Evolutionary conservation across 2,329 filamentous ascomycete genomes (phyloP), one percentile per base, ranked within the genome.

Genomic region (Dactylellina leptospora): DNA sequence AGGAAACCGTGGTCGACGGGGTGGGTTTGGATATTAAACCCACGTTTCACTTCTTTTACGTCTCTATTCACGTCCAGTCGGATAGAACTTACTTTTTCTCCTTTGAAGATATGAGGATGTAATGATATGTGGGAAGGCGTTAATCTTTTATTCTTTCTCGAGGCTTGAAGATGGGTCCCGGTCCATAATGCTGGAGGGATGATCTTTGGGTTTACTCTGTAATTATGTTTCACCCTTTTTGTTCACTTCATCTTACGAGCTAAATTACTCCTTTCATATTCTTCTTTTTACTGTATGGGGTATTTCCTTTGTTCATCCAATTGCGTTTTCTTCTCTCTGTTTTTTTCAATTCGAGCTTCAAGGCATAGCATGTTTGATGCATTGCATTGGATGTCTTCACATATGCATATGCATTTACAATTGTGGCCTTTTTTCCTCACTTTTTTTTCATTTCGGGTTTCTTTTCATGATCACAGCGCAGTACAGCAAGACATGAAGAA

Each of bases 1-100:
- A 51, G 68, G 53, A 47, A 33, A 33, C 9, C 20, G 58, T 10
- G 73, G 68, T 22, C 73, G 81, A 59, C 62, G 59, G 20, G 62
- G 58, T 11, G 51, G 47, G 50, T 64, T 74, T n/a, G 71, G 71
- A 33, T 74, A 70, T 11, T 74, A 63, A 74, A 51, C 40, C 22
- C 38, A 33, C 38, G 11, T 62, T 44, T 62, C 9, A 4, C 16
- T 45, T 18, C 53, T 13, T 56, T 18, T 18, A 27, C 44, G 1
- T 40, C 22, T 33, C n/a, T 44, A 25, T 61, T 44, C 38, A 28
- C 5, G 42, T 30, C 47, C 33, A 54, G 33, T 25, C 45, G 36
- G 58, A 61, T 60, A 33, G 53, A 44, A 53, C 23, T 25, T 44
- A 59, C 20, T 45, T 59, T 54, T 73, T 64, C 36, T 4, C 13